These are phyloP conservation scores for Mortierella sp. DNA, from an alignment of 371 early-diverging fungal genomes.

Conservation along the genomic window DNA sequence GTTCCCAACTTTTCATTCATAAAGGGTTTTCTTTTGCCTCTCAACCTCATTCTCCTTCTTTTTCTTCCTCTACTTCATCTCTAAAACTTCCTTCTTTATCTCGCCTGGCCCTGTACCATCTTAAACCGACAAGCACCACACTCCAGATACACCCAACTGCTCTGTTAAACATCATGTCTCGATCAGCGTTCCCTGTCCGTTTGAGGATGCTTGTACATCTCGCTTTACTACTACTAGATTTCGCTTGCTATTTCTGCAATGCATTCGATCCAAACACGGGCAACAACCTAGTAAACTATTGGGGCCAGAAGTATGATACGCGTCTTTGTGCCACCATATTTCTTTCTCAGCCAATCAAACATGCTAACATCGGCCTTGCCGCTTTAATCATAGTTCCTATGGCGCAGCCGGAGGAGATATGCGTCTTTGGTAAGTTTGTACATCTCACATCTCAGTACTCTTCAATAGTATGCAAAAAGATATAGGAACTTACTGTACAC, in stretches of 20 bases:
- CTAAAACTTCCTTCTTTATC: not conserved
- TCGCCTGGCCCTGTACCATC: not conserved
- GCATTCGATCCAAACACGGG: slow-evolving; percentile 59
- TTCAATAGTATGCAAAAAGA: not conserved
- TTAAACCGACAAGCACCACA: not conserved
- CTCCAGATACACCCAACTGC: not conserved
- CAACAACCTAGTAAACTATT: slow-evolving; percentile 65
- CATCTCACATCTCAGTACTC: not conserved
- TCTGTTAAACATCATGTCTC: not conserved
- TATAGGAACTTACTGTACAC: not conserved
- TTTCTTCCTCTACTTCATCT: not conserved
- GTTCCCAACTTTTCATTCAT: too few relatives aligned
- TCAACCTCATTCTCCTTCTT: not conserved
- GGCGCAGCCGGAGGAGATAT: slow-evolving; percentile 42
- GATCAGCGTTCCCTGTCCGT: not conserved
- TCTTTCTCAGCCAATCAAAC: not conserved
- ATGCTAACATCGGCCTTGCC: not conserved
- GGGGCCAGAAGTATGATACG: slow-evolving; percentile 62
- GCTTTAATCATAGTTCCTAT: slow-evolving; percentile 15
- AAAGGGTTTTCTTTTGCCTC: not conserved
- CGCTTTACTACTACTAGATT: not conserved
- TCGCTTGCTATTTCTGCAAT: not conserved
- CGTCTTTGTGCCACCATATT: not conserved
- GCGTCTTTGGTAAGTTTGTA: slow-evolving; percentile 28
- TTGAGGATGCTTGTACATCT: not conserved